These are phyloP conservation scores for Ramaria sp. DNA, from an alignment of 768 basidiomycete species.

Conservation along the genomic window DNA sequence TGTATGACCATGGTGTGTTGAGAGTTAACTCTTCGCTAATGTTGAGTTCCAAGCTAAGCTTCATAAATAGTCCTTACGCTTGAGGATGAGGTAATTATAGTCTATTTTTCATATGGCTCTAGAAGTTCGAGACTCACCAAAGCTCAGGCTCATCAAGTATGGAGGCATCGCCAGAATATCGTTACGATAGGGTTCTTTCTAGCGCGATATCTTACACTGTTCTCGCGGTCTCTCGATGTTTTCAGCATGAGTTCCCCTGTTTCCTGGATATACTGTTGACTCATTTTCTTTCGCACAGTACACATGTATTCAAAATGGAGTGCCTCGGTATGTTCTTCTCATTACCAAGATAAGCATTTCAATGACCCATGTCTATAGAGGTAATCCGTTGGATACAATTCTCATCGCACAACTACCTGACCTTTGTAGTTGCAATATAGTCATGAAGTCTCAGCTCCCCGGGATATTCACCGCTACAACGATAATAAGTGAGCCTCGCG, in stretches of 20 bases:
- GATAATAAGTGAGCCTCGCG: not conserved
- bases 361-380: not conserved
- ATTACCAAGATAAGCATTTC: not conserved
- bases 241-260: not conserved
- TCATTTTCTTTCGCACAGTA: not conserved
- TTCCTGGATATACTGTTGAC: not conserved
- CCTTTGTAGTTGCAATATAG: not conserved
- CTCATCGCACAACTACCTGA: not conserved
- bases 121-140: not conserved
- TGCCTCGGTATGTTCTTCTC: not conserved
- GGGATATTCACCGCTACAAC: not conserved
- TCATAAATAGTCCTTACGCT: not conserved
- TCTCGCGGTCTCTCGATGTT: not conserved
- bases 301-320: not conserved
- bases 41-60: not conserved
- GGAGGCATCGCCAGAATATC: not conserved
- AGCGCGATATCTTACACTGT: not conserved
- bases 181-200: not conserved
- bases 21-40: not conserved
- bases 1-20: not conserved
- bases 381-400: not conserved
- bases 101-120: not conserved
- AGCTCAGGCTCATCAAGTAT: not conserved
- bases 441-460: not conserved
- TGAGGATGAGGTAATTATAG: not conserved